Conservation (phyloP, 2,329 filamentous ascomycete genomes). For the Thyridium curvatum region DNA sequence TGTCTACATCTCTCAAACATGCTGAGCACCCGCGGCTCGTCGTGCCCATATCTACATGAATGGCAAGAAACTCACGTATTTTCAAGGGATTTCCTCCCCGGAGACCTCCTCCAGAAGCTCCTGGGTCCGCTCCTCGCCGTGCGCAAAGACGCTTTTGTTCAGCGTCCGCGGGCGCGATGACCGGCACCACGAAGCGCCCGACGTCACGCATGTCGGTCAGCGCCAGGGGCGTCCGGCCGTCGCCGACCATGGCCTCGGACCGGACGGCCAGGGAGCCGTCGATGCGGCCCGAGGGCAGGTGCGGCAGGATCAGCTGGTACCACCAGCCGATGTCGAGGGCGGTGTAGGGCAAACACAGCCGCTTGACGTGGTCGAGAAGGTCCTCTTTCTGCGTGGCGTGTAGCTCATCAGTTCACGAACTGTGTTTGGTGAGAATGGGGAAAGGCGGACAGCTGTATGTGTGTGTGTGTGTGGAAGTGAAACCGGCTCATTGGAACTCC, state of each 20-base stretch:
- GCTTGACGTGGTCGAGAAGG: conserved; percentile 40
- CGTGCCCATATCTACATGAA: too few species aligned
- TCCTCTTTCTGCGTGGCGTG: conserved; percentile 35
- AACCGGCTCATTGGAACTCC: too few species aligned
- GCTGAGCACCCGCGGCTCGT: too few species aligned
- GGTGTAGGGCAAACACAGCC: conserved; percentile 44
- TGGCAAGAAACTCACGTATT: conserved; percentile 21
- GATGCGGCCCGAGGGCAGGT: conserved; percentile 19
- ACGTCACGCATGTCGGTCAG: conserved; percentile 46
- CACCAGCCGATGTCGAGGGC: conserved; percentile 51
- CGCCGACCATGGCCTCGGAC: conserved; percentile 31
- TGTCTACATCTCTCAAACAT: too few species aligned
- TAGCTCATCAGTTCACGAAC: background rate
- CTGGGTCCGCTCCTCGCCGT: conserved; percentile 35
- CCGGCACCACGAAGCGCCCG: conserved; percentile 41
- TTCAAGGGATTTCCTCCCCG: conserved; percentile 36
- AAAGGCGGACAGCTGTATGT: too few species aligned
- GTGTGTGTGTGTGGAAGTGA: background rate
- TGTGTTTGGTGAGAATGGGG: too few species aligned
- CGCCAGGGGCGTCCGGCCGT: conserved; percentile 33
- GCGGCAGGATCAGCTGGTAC: conserved; percentile 37
- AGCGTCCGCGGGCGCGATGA: conserved; percentile 42
- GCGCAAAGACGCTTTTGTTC: conserved; percentile 43
- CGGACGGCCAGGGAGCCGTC: conserved; percentile 30
- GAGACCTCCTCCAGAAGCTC: conserved; percentile 35